Conservation (phyloP, 805 yeast species). For the Candida oleophila region DNA sequence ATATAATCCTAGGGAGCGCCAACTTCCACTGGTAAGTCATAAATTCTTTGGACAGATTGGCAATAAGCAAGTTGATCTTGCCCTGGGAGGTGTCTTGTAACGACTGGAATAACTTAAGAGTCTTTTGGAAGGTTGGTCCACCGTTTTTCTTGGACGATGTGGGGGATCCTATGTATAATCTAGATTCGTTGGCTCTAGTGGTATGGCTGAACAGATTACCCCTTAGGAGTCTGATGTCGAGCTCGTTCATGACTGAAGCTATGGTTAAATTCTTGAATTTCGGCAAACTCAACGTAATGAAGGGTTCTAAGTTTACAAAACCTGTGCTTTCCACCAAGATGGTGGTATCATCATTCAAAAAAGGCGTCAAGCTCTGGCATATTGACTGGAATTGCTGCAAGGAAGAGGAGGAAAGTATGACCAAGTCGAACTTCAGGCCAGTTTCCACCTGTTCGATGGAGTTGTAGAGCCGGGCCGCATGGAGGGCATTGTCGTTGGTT, state of each 20-base stretch:
- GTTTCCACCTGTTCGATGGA: conserved; percentile 12
- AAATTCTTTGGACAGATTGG: conserved; percentile 54
- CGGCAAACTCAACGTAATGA: conserved; percentile 47
- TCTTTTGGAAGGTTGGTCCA: conserved; percentile 25
- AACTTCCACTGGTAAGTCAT: conserved; percentile 81
- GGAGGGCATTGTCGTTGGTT: conserved; percentile 4
- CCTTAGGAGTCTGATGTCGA: conserved; percentile 47
- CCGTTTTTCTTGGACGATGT: not conserved
- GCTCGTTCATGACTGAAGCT: conserved; percentile 61
- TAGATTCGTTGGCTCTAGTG: conserved; percentile 39
- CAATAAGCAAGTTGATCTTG: conserved; percentile 47
- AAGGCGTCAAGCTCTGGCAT: conserved; percentile 23
- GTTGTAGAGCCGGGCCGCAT: conserved; percentile 15
- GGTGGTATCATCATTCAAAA: conserved; percentile 40
- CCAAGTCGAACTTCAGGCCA: conserved; percentile 28
- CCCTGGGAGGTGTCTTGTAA: conserved; percentile 33
- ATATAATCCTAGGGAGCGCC: conserved; percentile 74
- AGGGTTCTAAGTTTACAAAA: conserved; percentile 70
- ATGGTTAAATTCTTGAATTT: conserved; percentile 32
- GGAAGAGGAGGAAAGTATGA: conserved; percentile 32
- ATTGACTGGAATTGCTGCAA: conserved; percentile 38
- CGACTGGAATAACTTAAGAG: conserved; percentile 32
- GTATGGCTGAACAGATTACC: conserved; percentile 27
- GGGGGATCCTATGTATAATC: conserved; percentile 43
- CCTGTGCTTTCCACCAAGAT: conserved; percentile 70